A percentile compares a stretch with the other conserved stretches of the same genome.
Conservation (phyloP, 306 rosid genomes). For the Erythrophleum fordii region DNA sequence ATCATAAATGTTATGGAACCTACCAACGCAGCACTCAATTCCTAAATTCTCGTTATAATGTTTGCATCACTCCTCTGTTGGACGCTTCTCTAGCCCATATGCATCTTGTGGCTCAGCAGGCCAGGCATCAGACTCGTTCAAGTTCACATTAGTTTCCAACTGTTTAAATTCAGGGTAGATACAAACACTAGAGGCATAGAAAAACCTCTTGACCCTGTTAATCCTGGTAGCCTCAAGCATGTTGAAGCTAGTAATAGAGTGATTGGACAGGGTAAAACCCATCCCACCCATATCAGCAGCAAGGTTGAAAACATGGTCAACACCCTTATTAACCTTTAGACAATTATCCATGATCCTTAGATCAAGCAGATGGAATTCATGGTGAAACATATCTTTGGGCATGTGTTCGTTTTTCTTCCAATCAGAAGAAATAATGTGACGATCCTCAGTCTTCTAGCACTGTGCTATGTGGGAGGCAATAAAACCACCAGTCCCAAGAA, state of each 20-base stretch:
- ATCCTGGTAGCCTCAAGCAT: constrained; percentile 94
- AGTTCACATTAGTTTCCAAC: constrained; percentile 93
- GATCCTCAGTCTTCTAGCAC: constrained; percentile 91
- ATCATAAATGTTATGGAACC: constrained; percentile 97
- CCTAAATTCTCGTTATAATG: constrained; percentile 94
- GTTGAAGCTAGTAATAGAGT: constrained; percentile 94
- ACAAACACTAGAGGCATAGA: constrained; percentile 99
- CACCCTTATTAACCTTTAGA: constrained; percentile 78
- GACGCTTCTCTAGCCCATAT: constrained; percentile 97
- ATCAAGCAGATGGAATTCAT: constrained; percentile 95
- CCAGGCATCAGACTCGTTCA: constrained; percentile 99
- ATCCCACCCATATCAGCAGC: constrained; percentile 99
- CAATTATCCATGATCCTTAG: constrained; percentile 98
- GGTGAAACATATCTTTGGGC: constrained; percentile 96
- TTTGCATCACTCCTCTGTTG: constrained; percentile 97
- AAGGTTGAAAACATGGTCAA: constrained; percentile 94
- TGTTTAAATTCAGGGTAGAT: constrained; percentile 98
- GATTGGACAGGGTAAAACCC: constrained; percentile 98
- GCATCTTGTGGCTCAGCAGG: constrained; percentile 99
- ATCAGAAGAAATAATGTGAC: constrained; percentile 90
- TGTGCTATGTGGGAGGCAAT: constrained; percentile 96
- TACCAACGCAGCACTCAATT: constrained; percentile 93
- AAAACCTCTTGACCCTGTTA: constrained; percentile 91
- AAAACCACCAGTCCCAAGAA: constrained; percentile 98
- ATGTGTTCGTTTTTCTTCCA: constrained; percentile 99